Base-by-base conservation (phyloP, 768 basidiomycete species). In the Pleurotus cornucopiae region DNA sequence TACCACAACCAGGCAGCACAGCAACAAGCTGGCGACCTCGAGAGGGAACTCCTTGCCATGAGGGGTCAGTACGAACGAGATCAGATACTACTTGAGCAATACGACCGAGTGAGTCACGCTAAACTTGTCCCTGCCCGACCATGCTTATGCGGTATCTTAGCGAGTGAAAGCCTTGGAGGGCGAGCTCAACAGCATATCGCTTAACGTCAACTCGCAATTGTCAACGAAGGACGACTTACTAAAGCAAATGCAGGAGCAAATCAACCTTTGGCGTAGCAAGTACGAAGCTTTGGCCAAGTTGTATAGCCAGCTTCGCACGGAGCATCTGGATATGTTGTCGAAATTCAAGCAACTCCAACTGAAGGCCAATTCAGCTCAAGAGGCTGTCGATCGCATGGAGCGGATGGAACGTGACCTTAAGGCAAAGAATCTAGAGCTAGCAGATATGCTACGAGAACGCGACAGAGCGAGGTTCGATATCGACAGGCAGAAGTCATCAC, bases 211-310 rank as follows among this genome's bases (percentile, higher is more conserved):
- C 58, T 86, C 90, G 3, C 97, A 98, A 69, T 79, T 97, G 74
- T 67, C 76, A 51, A 88, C 94, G 13, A 99, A 98, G 70, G 97
- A 99, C 67, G 94, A 97, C 12, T 75, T 98, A 64, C 96, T 98
- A 70, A 87, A 86, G 66, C 93, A 95, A 67, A 81, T 99, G 2
- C 96, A 98, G 66, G 92, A 97, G 65, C 97, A 99, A 73, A 95
- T 98, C 60, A 90, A 84, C 3, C 75, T 96, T 12, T 99, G 97
- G 97, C 88, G 94, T 55, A 95, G 92, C 76, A 99, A 99, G 72
- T 99, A 99, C 70, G 97, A 99, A 69, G 93, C 96, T 0, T 79
- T 99, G 57, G 97, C 97, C 44, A 99, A 98, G 71, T 82, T 99
- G 6, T 99, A 99, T 77, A 98, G 94, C 64, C 97, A 98, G 68